A percentile compares a stretch with the other conserved stretches of the same genome.
These are phyloP conservation scores for Delonix regia DNA, from an alignment of 306 rosid species.

Conservation along the genomic window DNA sequence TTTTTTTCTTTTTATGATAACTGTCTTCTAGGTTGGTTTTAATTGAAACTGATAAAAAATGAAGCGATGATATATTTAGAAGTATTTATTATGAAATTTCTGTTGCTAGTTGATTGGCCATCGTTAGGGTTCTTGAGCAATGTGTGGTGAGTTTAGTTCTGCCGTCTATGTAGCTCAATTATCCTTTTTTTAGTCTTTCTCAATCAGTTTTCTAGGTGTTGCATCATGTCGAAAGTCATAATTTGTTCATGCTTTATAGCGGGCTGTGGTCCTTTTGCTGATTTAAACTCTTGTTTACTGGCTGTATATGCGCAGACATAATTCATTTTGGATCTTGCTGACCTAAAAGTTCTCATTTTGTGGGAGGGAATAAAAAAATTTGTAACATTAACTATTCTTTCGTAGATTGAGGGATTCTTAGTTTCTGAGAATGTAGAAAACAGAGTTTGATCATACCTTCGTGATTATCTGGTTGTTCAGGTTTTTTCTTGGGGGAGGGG, in stretches of 20 bases:
- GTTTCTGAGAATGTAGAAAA: not conserved
- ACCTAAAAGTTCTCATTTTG: not conserved
- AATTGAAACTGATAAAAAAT: not conserved
- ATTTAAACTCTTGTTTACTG: not conserved
- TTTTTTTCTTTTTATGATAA: not conserved
- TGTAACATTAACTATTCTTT: not conserved
- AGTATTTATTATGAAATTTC: not conserved
- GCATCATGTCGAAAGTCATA: not conserved
- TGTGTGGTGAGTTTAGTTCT: not conserved
- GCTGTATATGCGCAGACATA: not conserved
- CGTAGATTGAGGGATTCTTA: not conserved
- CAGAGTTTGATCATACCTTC: not conserved
- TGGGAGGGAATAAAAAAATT: not conserved
- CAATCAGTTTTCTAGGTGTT: not conserved
- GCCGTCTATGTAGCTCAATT: not conserved
- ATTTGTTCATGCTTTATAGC: not conserved
- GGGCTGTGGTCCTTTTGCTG: not conserved
- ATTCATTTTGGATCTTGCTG: not conserved
- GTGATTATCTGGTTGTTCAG: not conserved
- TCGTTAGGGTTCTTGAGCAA: slow-evolving; percentile 23
- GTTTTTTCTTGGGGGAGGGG: too few relatives aligned
- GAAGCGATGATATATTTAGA: not conserved
- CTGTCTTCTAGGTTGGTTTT: not conserved
- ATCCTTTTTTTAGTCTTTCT: not conserved
- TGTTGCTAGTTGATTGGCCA: not conserved